A percentile compares a stretch with the other conserved stretches of the same genome.
phyloP scores from a whole-genome alignment of 1,139 yeast genomes.

The Suhomyces bolitotheri region DNA sequence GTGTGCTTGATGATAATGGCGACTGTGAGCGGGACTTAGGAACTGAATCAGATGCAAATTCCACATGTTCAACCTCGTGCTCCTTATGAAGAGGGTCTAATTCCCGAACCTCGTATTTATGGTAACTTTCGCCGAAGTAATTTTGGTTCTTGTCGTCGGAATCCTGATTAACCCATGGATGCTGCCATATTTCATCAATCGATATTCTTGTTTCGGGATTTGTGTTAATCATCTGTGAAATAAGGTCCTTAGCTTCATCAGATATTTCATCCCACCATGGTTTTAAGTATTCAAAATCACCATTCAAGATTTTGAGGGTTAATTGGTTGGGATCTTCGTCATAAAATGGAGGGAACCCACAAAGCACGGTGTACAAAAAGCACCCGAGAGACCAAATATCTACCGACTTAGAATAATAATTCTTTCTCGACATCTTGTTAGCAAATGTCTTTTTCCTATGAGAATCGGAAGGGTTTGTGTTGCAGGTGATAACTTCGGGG shows the following conservation, averaged over 20 bases:
- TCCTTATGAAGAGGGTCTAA: slow-evolving; percentile 4
- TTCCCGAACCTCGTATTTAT: slow-evolving; percentile 10
- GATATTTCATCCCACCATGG: slow-evolving; percentile 99
- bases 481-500: slow-evolving; percentile 78
- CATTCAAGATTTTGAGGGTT: slow-evolving; percentile 79
- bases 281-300: slow-evolving; percentile 76
- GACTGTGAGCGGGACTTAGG: slow-evolving; percentile 1
- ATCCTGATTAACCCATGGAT: slow-evolving; percentile 39
- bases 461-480: slow-evolving; percentile 14
- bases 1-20: slow-evolving; percentile 3
- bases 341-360: slow-evolving; percentile 97
- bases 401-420: slow-evolving; percentile 82
- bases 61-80: slow-evolving; percentile 14
- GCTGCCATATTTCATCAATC: slow-evolving; percentile 60
- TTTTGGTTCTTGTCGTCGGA: slow-evolving; percentile 4
- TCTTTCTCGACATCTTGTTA: slow-evolving; percentile 50
- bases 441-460: slow-evolving; percentile 17
- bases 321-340: slow-evolving; percentile 82
- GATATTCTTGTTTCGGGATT: slow-evolving; percentile 70
- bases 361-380: slow-evolving; percentile 80
- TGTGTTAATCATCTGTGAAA: slow-evolving; percentile 52
- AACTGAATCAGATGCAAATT: slow-evolving; percentile 7
- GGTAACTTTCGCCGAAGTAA: slow-evolving; percentile 12
- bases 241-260: slow-evolving; percentile 66
- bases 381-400: slow-evolving; percentile 98